These are phyloP conservation scores for Endoconidiophora polonica DNA, from an alignment of 2,329 filamentous ascomycete species.

Conservation along the genomic window DNA sequence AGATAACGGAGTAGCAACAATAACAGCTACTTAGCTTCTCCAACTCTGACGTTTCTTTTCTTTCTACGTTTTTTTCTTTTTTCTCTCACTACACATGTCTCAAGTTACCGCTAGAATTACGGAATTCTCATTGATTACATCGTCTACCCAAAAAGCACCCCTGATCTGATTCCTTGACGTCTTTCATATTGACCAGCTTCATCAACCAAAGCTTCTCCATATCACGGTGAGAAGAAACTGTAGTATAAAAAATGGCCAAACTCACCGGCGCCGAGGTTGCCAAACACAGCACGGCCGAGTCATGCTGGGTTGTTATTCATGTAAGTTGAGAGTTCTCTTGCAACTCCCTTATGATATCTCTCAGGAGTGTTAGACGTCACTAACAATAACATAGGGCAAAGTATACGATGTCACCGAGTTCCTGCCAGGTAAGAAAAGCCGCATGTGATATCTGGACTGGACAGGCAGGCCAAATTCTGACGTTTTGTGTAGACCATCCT, in stretches of 20 bases:
- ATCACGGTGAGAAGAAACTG: neutral
- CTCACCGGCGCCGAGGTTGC: constrained; percentile 37
- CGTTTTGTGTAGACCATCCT: constrained; percentile 49
- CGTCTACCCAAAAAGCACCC: too few relatives aligned
- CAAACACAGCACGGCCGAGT: constrained; percentile 64
- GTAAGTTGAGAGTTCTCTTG: constrained; percentile 23
- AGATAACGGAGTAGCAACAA: too few relatives aligned
- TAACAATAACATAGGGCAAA: constrained; percentile 37
- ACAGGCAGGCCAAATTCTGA: neutral
- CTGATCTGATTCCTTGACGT: neutral
- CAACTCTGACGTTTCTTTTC: neutral
- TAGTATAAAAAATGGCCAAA: constrained; percentile 20
- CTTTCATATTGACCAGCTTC: neutral
- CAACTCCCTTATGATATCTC: too few relatives aligned
- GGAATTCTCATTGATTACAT: too few relatives aligned
- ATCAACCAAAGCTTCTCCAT: neutral
- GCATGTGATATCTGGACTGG: neutral
- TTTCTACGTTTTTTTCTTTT: neutral
- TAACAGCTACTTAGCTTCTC: neutral
- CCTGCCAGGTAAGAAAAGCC: constrained; percentile 40
- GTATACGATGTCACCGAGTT: constrained; percentile 86
- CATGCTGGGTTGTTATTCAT: constrained; percentile 85
- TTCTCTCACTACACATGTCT: neutral
- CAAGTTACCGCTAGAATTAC: neutral
- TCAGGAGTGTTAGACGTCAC: too few relatives aligned